These are phyloP conservation scores for Corylus americana DNA, from an alignment of 306 rosid genomes.

Conservation along the genomic window DNA sequence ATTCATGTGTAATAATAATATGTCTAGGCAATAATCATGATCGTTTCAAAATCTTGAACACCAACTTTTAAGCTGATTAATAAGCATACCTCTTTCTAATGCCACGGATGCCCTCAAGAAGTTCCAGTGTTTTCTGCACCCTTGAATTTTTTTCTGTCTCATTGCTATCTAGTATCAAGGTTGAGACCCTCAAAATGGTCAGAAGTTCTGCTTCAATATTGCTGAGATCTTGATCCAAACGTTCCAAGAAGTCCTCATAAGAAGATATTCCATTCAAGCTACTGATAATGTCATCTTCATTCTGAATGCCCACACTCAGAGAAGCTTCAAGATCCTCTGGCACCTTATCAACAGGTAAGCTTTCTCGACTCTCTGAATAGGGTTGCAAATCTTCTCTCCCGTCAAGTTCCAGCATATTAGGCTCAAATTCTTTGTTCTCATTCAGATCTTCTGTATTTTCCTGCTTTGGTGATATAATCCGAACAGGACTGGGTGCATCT, in stretches of 20 bases:
- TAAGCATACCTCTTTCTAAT: constrained; percentile 65
- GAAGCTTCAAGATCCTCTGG: constrained; percentile 31
- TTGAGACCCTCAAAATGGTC: constrained; percentile 61
- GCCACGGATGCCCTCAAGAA: constrained; percentile 63
- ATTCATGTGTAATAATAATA: not conserved
- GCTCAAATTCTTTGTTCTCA: constrained; percentile 19
- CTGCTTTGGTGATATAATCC: constrained; percentile 58
- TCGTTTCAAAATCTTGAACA: constrained; percentile 18
- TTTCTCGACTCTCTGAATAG: constrained; percentile 35
- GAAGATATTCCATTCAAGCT: constrained; percentile 52
- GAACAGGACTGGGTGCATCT: constrained; percentile 59
- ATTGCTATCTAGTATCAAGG: constrained; percentile 50
- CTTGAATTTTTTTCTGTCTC: constrained; percentile 59
- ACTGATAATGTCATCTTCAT: constrained; percentile 38
- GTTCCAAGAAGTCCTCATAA: constrained; percentile 62
- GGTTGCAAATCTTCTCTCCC: constrained; percentile 42
- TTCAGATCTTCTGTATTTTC: constrained; percentile 41
- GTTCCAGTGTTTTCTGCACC: constrained; percentile 67
- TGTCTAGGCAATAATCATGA: not conserved
- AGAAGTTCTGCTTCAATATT: constrained; percentile 75
- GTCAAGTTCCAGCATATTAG: constrained; percentile 24
- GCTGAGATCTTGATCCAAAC: constrained; percentile 59
- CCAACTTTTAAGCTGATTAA: constrained; percentile 17
- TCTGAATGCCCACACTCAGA: constrained; percentile 16
- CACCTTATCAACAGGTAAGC: constrained; percentile 34